A percentile compares a stretch with the other conserved stretches of the same genome.
These are phyloP conservation scores for Aphanomyces cochlioides DNA, from an alignment of 352 stramenopile species.

Conservation along the genomic window DNA sequence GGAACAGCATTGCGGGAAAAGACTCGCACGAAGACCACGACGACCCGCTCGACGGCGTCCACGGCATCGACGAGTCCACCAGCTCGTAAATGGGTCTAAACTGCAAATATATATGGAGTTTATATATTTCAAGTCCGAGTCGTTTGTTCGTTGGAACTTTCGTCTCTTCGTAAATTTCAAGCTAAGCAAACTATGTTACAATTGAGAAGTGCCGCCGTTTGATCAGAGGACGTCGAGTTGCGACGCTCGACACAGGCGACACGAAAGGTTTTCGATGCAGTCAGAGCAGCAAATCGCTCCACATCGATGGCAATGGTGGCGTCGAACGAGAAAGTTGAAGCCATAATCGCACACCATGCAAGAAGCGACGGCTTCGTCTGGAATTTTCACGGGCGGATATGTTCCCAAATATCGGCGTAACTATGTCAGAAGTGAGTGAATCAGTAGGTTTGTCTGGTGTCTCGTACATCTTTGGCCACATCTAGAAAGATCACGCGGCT, in stretches of 20 bases:
- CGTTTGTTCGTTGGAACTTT: too few species aligned
- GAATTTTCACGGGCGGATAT: conserved; percentile 60
- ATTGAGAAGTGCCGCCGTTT: too few species aligned
- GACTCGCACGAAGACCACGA: conserved; percentile 34
- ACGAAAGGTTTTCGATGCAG: conserved; percentile 33
- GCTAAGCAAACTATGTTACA: too few species aligned
- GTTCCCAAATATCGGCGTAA: conserved; percentile 35
- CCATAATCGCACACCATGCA: conserved; percentile 74
- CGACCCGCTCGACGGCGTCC: neutral
- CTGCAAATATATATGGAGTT: too few species aligned
- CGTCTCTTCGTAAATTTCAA: too few species aligned
- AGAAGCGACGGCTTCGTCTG: conserved; percentile 45
- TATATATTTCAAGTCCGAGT: too few species aligned
- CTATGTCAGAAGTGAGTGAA: conserved; percentile 2
- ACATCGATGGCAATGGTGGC: conserved; percentile 68
- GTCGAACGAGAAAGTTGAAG: conserved; percentile 73
- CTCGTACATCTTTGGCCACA: conserved; percentile 49
- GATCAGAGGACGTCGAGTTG: neutral
- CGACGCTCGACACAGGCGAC: neutral
- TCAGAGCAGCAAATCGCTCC: conserved; percentile 74
- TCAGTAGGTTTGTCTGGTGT: neutral
- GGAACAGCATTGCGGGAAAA: conserved; percentile 14
- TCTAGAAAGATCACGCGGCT: conserved; percentile 52
- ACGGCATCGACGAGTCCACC: conserved; percentile 18
- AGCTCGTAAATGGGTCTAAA: conserved; percentile 27